Percentiles rank a stretch among this genome's conserved stretches.
Evolutionary conservation across 345 rosid genomes (phyloP).

Genomic region (Salix viminalis): DNA sequence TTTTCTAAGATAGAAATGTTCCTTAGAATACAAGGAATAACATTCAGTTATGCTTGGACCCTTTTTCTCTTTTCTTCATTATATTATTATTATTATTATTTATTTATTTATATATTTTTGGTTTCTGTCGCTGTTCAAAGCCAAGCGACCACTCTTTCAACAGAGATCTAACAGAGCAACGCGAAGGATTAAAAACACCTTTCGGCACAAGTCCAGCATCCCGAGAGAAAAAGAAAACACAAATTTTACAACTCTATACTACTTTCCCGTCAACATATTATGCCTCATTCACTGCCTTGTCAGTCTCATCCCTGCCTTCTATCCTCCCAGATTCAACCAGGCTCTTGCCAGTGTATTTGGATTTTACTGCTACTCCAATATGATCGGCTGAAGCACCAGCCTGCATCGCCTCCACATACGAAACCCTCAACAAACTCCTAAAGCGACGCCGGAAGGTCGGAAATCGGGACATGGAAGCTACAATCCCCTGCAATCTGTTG

Average conservation of each 20-base stretch:
- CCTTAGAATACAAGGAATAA: not conserved
- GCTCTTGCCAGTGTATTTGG: slow-evolving; percentile 2
- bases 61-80: too few relatives aligned
- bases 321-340: slow-evolving; percentile 1
- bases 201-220: not conserved
- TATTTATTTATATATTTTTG: too few relatives aligned
- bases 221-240: not conserved
- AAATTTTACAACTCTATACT: not conserved
- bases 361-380: slow-evolving; percentile 36
- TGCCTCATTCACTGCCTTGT: not conserved
- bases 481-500: slow-evolving; percentile 68
- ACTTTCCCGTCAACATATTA: not conserved
- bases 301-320: slow-evolving; percentile 18
- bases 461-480: slow-evolving; percentile 58
- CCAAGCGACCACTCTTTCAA: not conserved
- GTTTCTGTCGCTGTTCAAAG: too few relatives aligned
- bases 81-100: too few relatives aligned
- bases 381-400: slow-evolving; percentile 37
- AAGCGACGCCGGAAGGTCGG: slow-evolving; percentile 72
- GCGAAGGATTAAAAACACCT: not conserved
- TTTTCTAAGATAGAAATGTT: slow-evolving; percentile 5
- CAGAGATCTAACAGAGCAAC: not conserved
- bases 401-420: slow-evolving; percentile 56
- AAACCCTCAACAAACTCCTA: slow-evolving; percentile 51
- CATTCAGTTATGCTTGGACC: not conserved